These are phyloP conservation scores for Nemania sp. DNA, from an alignment of 2,329 filamentous ascomycete species.

Conservation along the genomic window DNA sequence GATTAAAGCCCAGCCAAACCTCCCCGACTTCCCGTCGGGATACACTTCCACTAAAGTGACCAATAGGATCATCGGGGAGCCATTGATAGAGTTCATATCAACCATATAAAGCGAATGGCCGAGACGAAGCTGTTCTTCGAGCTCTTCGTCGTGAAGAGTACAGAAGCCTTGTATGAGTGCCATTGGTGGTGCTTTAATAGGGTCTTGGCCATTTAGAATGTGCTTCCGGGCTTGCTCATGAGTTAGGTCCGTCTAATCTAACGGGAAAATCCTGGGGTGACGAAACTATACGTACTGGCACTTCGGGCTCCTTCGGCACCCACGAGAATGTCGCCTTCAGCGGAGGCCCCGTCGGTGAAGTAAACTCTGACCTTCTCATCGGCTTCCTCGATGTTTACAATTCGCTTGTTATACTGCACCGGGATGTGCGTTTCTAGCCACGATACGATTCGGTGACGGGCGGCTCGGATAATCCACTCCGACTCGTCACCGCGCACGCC, in stretches of 20 bases:
- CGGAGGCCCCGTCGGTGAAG: conserved; percentile 59
- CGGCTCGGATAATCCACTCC: conserved; percentile 51
- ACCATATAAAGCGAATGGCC: conserved; percentile 50
- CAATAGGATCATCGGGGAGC: conserved; percentile 40
- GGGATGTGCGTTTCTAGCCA: conserved; percentile 47
- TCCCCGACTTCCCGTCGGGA: conserved; percentile 43
- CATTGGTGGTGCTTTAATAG: conserved; percentile 46
- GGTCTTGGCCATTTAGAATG: conserved; percentile 47
- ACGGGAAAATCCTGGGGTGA: not conserved
- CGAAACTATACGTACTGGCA: conserved; percentile 47
- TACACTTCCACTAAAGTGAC: conserved; percentile 41
- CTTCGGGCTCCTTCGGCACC: conserved; percentile 61
- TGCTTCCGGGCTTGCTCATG: conserved; percentile 48
- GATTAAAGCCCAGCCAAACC: conserved; percentile 43
- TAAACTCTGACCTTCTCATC: conserved; percentile 53
- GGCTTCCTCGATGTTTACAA: conserved; percentile 52
- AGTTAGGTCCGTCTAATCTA: conserved; percentile 18
- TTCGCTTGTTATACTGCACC: conserved; percentile 56
- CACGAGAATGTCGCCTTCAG: conserved; percentile 59
- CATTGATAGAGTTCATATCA: conserved; percentile 39
- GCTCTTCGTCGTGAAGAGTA: conserved; percentile 44
- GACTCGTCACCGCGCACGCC: conserved; percentile 40
- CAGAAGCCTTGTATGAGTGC: conserved; percentile 48
- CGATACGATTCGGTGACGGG: conserved; percentile 47
- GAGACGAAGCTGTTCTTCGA: conserved; percentile 50